These are phyloP conservation scores for Parmales sp. DNA, from an alignment of 108 stramenopile genomes.

Conservation along the genomic window DNA sequence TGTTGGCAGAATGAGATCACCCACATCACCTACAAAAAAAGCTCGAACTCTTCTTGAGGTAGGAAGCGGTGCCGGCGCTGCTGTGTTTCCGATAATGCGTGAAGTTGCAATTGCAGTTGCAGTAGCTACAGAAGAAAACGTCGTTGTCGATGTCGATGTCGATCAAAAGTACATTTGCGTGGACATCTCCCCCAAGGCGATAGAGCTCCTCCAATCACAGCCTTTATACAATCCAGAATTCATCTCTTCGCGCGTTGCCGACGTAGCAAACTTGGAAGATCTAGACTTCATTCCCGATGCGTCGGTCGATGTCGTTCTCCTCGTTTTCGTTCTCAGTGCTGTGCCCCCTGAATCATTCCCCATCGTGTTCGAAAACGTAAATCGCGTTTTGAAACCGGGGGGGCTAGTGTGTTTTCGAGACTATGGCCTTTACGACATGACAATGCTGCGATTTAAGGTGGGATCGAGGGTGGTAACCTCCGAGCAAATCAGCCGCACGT, in stretches of 20 bases:
- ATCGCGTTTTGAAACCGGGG: conserved; percentile 4
- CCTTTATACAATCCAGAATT: conserved; percentile 16
- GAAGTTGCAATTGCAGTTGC: not conserved
- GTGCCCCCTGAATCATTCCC: conserved; percentile 17
- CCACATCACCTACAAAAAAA: not conserved
- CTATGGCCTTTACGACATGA: conserved; percentile 32
- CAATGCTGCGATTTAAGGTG: conserved; percentile 29
- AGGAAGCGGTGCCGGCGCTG: conserved; percentile 33
- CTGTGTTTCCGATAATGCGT: conserved; percentile 24
- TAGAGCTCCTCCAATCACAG: not conserved
- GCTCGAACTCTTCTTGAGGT: conserved; percentile 33
- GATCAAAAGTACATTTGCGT: conserved; percentile 24
- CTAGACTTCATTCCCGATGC: not conserved
- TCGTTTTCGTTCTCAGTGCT: conserved; percentile 30
- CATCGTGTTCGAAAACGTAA: conserved; percentile 18
- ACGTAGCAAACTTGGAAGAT: conserved; percentile 14
- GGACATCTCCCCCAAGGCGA: not conserved
- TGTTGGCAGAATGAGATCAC: not conserved
- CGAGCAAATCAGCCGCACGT: not conserved
- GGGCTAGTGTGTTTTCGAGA: conserved; percentile 32
- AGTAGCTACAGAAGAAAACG: not conserved
- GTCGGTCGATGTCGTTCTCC: conserved; percentile 19
- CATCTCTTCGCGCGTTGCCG: conserved; percentile 15
- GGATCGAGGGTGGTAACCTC: conserved; percentile 7
- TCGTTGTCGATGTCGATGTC: not conserved